Evolutionary conservation across 805 yeast genomes (phyloP).

Genomic region (Suhomyces pyralidae): DNA sequence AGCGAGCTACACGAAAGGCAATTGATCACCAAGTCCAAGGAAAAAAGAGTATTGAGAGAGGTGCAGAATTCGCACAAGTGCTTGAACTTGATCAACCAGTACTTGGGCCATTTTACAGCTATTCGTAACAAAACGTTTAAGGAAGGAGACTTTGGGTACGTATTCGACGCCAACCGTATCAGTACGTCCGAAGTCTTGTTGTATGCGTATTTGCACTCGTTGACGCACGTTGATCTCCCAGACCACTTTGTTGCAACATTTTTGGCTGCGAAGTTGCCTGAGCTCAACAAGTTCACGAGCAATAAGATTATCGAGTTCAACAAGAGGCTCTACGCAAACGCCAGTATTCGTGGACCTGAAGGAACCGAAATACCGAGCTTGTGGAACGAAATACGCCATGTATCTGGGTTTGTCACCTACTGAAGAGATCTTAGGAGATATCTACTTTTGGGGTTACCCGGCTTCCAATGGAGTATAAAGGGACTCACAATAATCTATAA

Average conservation of each 20-base stretch:
- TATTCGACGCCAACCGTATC: conserved; percentile 8
- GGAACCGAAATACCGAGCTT: conserved; percentile 33
- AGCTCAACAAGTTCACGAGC: conserved; percentile 17
- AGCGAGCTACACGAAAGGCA: conserved; percentile 40
- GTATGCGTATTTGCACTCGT: conserved; percentile 34
- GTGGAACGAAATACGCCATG: conserved; percentile 30
- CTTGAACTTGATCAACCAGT: conserved; percentile 22
- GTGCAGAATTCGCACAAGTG: conserved; percentile 32
- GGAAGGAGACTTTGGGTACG: conserved; percentile 13
- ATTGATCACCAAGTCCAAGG: conserved; percentile 31
- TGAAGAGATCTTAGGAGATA: no score
- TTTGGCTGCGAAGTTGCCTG: conserved; percentile 28
- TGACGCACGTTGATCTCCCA: conserved; percentile 34
- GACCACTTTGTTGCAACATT: conserved; percentile 39
- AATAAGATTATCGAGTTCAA: conserved; percentile 9
- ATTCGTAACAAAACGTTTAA: conserved; percentile 14
- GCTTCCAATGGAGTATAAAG: neutral
- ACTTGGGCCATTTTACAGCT: conserved; percentile 16
- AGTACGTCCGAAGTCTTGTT: conserved; percentile 37
- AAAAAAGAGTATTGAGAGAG: conserved; percentile 28
- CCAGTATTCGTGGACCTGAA: conserved; percentile 20
- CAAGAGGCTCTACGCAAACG: conserved; percentile 5
- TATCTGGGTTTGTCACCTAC: neutral
- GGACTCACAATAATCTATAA: neutral
- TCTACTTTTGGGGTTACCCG: neutral